These are phyloP conservation scores for Phialemonium atrogriseum DNA, from an alignment of 2,329 filamentous ascomycete genomes.

Conservation along the genomic window DNA sequence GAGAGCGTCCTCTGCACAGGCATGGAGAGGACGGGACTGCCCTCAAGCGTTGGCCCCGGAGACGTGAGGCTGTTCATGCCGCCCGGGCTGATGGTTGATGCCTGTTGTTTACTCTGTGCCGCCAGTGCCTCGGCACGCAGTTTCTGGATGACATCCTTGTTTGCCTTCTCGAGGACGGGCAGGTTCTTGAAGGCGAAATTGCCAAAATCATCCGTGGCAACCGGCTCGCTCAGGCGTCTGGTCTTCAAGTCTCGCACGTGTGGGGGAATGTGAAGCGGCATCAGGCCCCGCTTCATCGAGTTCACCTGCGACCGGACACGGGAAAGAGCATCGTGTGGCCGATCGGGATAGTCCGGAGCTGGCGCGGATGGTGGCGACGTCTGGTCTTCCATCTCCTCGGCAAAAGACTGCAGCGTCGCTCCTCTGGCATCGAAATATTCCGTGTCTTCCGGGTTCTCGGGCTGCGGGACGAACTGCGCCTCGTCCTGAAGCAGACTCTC, in stretches of 20 bases:
- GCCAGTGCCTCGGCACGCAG: slow-evolving; percentile 84
- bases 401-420: slow-evolving; percentile 85
- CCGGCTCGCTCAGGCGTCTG: slow-evolving; percentile 82
- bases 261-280: slow-evolving; percentile 92
- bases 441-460: slow-evolving; percentile 91
- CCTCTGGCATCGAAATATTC: slow-evolving; percentile 95
- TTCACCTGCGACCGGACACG: slow-evolving; percentile 81
- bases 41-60: slow-evolving; percentile 66
- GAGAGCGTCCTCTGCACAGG: slow-evolving; percentile 77
- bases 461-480: slow-evolving; percentile 87
- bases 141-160: slow-evolving; percentile 98
- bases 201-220: slow-evolving; percentile 86
- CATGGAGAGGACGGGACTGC: slow-evolving; percentile 73
- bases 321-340: slow-evolving; percentile 90
- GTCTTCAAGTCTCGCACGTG: slow-evolving; percentile 89
- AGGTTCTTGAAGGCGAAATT: slow-evolving; percentile 96
- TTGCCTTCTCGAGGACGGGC: slow-evolving; percentile 92
- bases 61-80: slow-evolving; percentile 38
- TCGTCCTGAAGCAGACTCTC: slow-evolving; percentile 87
- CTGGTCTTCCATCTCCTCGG: slow-evolving; percentile 90
- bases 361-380: slow-evolving; percentile 64
- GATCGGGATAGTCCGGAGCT: slow-evolving; percentile 70
- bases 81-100: slow-evolving; percentile 34
- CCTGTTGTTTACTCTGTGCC: slow-evolving; percentile 50
- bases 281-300: slow-evolving; percentile 80